Percentiles rank a stretch among this genome's conserved stretches.
Evolutionary conservation across 352 stramenopile species (phyloP).

Genomic region (Aphanomyces cochlioides): DNA sequence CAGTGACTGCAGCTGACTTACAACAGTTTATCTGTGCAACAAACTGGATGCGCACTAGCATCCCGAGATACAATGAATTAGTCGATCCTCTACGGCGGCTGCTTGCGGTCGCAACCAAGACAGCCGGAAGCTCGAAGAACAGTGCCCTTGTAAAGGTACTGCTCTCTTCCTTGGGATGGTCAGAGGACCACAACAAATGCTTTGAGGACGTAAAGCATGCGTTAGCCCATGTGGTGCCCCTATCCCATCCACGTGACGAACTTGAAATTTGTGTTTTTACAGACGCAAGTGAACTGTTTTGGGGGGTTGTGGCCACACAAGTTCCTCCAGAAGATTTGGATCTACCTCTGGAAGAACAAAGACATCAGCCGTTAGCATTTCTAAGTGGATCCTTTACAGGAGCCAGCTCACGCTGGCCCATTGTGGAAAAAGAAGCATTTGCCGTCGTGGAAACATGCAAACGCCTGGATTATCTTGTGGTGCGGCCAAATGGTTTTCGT

Average conservation of each 20-base stretch:
- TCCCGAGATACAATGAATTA: conserved; percentile 4
- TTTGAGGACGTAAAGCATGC: not conserved
- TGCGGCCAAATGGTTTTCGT: conserved; percentile 27
- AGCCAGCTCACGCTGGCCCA: too few relatives aligned
- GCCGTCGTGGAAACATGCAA: conserved; percentile 36
- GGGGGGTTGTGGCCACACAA: not conserved
- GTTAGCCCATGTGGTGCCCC: too few relatives aligned
- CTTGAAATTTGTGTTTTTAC: conserved; percentile 17
- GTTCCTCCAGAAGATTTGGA: not conserved
- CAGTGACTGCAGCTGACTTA: conserved; percentile 20
- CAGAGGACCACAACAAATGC: not conserved
- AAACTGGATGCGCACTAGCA: conserved; percentile 36
- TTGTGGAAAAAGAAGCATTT: conserved; percentile 31
- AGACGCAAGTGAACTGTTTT: not conserved
- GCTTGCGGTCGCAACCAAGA: not conserved
- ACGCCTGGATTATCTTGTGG: conserved; percentile 31
- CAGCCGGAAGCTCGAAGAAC: not conserved
- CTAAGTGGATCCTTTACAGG: too few relatives aligned
- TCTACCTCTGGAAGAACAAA: not conserved
- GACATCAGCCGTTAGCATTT: too few relatives aligned
- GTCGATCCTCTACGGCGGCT: not conserved
- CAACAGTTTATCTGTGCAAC: conserved; percentile 37
- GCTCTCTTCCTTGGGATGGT: not conserved
- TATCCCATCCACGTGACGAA: not conserved
- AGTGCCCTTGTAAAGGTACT: conserved; percentile 2